phyloP scores from a whole-genome alignment of 768 basidiomycete genomes.

The Phaeotremella skinneri region DNA sequence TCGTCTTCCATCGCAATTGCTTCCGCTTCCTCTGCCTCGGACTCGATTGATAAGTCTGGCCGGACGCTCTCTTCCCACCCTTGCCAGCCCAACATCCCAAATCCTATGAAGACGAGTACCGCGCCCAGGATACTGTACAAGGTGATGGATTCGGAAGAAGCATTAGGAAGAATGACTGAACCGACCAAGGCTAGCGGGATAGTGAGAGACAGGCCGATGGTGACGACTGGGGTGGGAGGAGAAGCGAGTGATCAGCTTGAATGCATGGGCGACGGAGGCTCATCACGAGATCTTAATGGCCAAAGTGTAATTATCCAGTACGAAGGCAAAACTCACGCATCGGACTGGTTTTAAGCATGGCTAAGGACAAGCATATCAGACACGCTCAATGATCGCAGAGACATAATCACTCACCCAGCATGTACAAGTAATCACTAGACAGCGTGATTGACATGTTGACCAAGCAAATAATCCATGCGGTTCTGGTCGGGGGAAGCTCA shows the following conservation, averaged over 20 bases:
- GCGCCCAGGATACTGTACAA: slow-evolving; percentile 71
- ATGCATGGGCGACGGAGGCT: no score
- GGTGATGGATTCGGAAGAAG: slow-evolving; percentile 55
- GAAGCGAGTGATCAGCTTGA: neutral
- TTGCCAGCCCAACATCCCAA: slow-evolving; percentile 65
- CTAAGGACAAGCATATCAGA: slow-evolving; percentile 64
- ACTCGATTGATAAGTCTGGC: slow-evolving; percentile 8
- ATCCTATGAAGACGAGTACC: slow-evolving; percentile 69
- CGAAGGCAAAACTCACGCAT: slow-evolving; percentile 39
- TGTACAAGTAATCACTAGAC: slow-evolving; percentile 68
- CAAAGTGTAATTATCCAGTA: neutral
- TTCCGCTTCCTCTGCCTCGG: no score
- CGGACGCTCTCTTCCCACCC: slow-evolving; percentile 39
- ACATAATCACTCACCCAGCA: slow-evolving; percentile 34
- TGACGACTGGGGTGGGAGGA: slow-evolving; percentile 62
- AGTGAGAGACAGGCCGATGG: slow-evolving; percentile 85
- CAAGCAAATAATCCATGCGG: slow-evolving; percentile 57
- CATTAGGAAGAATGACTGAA: slow-evolving; percentile 63
- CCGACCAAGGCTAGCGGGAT: slow-evolving; percentile 88
- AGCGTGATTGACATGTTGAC: slow-evolving; percentile 79
- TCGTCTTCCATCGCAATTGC: no score
- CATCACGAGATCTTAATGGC: no score
- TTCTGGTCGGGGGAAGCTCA: slow-evolving; percentile 62
- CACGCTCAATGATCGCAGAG: slow-evolving; percentile 4
- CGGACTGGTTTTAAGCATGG: slow-evolving; percentile 96